These are phyloP conservation scores for Mimosa bimucronata DNA, from an alignment of 306 rosid genomes.

Conservation along the genomic window DNA sequence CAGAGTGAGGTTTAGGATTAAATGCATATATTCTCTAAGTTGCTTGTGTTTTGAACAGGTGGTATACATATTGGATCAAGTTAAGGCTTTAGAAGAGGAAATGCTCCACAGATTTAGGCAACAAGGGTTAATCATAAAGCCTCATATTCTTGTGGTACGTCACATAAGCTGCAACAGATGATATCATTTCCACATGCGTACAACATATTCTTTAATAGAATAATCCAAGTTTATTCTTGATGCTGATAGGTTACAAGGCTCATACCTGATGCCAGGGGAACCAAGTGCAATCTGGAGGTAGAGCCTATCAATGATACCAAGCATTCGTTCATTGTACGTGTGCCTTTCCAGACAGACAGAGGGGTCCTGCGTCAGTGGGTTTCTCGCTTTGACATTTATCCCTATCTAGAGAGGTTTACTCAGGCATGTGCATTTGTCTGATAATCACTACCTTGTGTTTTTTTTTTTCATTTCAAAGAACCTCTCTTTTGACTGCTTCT, in stretches of 20 bases:
- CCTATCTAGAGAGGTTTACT: constrained; percentile 79
- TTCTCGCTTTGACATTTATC: constrained; percentile 90
- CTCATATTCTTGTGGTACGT: constrained; percentile 85
- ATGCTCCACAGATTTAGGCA: constrained; percentile 66
- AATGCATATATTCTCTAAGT: background rate
- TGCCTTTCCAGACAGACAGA: constrained; percentile 70
- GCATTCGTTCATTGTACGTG: constrained; percentile 73
- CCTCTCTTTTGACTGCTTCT: constrained; percentile 15
- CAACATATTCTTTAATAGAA: background rate
- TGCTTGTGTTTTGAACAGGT: constrained; percentile 51
- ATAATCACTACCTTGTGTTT: constrained; percentile 16
- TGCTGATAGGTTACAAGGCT: constrained; percentile 72
- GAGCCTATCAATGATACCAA: constrained; percentile 73
- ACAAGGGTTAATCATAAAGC: constrained; percentile 76
- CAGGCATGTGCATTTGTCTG: constrained; percentile 47
- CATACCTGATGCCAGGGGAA: constrained; percentile 87
- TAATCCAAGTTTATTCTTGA: constrained; percentile 24
- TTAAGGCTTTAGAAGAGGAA: constrained; percentile 85
- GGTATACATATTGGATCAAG: constrained; percentile 95
- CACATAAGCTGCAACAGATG: background rate
- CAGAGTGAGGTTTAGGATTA: background rate
- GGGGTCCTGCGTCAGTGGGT: constrained; percentile 76
- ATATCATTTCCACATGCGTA: background rate
- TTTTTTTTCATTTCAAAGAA: background rate
- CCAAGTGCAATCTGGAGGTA: constrained; percentile 75